Conservation (phyloP, 2,329 filamentous ascomycete species). For the Aspergillus pseudotamarii region DNA sequence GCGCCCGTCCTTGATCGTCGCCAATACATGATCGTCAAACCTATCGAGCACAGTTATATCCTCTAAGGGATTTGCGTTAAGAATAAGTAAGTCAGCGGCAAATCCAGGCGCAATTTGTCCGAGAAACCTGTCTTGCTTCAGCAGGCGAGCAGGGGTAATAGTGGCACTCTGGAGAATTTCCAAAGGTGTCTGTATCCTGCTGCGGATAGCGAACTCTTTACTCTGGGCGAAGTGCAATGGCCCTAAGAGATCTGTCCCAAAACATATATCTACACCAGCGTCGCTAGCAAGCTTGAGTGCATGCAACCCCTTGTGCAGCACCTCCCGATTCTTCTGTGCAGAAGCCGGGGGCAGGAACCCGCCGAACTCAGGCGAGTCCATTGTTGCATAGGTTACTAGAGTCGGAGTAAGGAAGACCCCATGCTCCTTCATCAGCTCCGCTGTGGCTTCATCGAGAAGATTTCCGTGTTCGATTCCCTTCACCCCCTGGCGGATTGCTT, state of each 20-base stretch:
- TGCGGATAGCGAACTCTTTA: conserved; percentile 52
- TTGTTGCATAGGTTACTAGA: conserved; percentile 55
- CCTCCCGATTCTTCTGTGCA: conserved; percentile 55
- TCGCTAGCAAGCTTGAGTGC: conserved; percentile 53
- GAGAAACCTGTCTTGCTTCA: conserved; percentile 49
- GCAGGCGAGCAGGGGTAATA: conserved; percentile 55
- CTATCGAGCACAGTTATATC: conserved; percentile 56
- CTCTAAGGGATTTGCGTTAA: conserved; percentile 58
- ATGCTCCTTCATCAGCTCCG: conserved; percentile 54
- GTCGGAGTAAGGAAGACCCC: conserved; percentile 58
- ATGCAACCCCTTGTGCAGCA: conserved; percentile 51
- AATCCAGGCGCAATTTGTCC: conserved; percentile 57
- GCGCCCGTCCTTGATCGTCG: conserved; percentile 58
- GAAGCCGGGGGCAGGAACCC: conserved; percentile 35
- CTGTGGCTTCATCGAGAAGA: conserved; percentile 47
- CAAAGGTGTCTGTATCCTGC: conserved; percentile 44
- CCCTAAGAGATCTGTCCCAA: conserved; percentile 58
- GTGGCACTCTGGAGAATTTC: conserved; percentile 56
- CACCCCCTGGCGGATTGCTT: conserved; percentile 59
- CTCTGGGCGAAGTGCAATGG: conserved; percentile 54
- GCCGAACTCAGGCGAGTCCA: conserved; percentile 38
- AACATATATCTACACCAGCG: conserved; percentile 59
- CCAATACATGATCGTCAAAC: conserved; percentile 52
- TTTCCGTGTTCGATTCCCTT: conserved; percentile 59
- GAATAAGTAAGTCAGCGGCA: conserved; percentile 56